These are phyloP conservation scores for Chlorella sp. DNA, from an alignment of 139 green algal genomes.

Conservation along the genomic window DNA sequence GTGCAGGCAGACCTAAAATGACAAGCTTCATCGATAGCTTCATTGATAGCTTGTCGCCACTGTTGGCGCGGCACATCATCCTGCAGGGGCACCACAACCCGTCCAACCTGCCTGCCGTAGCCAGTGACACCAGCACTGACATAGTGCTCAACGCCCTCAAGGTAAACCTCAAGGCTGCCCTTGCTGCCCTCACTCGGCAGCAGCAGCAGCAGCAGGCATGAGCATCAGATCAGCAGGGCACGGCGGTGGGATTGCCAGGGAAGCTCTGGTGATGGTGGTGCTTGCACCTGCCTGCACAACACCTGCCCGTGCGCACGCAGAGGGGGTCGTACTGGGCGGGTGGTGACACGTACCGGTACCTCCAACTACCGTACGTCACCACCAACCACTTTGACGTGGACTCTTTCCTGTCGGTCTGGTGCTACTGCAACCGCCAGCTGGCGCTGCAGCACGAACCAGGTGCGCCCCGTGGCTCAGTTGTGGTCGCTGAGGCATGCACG, in stretches of 20 bases:
- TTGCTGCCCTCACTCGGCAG: too few relatives aligned
- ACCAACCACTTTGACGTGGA: conserved; percentile 73
- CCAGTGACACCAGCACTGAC: conserved; percentile 42
- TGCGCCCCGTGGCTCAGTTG: conserved; percentile 5
- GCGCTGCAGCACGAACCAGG: conserved; percentile 41
- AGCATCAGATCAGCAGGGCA: too few relatives aligned
- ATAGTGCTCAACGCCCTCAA: conserved; percentile 47
- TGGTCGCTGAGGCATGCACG: too few relatives aligned
- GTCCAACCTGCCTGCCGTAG: conserved; percentile 6
- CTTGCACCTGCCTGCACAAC: too few relatives aligned
- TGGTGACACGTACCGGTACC: conserved; percentile 2
- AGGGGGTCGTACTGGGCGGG: background rate
- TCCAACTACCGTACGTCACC: conserved; percentile 21
- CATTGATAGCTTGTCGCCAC: too few relatives aligned
- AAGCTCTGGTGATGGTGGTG: background rate
- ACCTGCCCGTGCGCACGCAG: background rate
- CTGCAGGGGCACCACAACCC: conserved; percentile 41
- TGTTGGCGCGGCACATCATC: background rate
- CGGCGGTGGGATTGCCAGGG: too few relatives aligned
- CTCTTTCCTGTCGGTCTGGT: conserved; percentile 57
- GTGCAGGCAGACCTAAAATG: too few relatives aligned
- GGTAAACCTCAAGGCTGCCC: background rate
- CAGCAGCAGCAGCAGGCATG: too few relatives aligned
- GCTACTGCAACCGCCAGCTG: conserved; percentile 35
- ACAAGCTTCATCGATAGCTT: too few relatives aligned